A percentile compares a stretch with the other conserved stretches of the same genome.
phyloP scores from a whole-genome alignment of 2,329 filamentous ascomycete genomes.

The Sporothrix brunneoviolacea region DNA sequence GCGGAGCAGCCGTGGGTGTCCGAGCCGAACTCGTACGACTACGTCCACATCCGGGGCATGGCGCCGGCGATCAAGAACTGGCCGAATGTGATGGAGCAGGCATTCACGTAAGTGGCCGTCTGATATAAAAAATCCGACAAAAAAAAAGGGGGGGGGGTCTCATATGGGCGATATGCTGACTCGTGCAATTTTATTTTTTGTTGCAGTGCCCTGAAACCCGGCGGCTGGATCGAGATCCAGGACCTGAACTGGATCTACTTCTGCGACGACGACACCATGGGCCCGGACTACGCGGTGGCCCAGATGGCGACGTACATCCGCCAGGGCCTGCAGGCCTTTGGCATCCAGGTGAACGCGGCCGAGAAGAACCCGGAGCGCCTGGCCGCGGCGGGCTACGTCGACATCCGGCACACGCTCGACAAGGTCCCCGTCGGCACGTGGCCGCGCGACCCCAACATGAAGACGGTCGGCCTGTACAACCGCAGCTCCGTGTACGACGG shows the following conservation, averaged over 20 bases:
- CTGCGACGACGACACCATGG: constrained; percentile 25
- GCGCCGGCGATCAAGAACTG: constrained; percentile 46
- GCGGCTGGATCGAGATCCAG: constrained; percentile 36
- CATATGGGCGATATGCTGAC: too few relatives aligned
- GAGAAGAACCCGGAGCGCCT: constrained; percentile 24
- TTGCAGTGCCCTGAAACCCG: constrained; percentile 27
- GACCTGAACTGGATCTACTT: constrained; percentile 23
- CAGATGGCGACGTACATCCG: constrained; percentile 19
- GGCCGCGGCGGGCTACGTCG: constrained; percentile 27
- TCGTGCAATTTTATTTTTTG: not conserved
- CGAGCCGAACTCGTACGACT: constrained; percentile 46
- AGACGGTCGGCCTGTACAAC: constrained; percentile 23
- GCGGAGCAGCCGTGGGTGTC: constrained; percentile 47
- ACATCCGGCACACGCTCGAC: constrained; percentile 26
- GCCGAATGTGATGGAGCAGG: constrained; percentile 29
- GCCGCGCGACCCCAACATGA: constrained; percentile 22
- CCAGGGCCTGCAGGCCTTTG: constrained; percentile 18
- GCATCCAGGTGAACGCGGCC: constrained; percentile 23
- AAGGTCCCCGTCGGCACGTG: constrained; percentile 30
- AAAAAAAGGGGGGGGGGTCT: too few relatives aligned
- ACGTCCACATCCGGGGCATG: constrained; percentile 52
- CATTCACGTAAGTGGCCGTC: not conserved
- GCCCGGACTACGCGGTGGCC: constrained; percentile 22
- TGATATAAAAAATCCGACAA: too few relatives aligned
- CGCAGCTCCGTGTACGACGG: constrained; percentile 22